Evolutionary conservation across 768 basidiomycete species (phyloP), one percentile per base, ranked within the genome.

Genomic region (Lyophyllum decastes): DNA sequence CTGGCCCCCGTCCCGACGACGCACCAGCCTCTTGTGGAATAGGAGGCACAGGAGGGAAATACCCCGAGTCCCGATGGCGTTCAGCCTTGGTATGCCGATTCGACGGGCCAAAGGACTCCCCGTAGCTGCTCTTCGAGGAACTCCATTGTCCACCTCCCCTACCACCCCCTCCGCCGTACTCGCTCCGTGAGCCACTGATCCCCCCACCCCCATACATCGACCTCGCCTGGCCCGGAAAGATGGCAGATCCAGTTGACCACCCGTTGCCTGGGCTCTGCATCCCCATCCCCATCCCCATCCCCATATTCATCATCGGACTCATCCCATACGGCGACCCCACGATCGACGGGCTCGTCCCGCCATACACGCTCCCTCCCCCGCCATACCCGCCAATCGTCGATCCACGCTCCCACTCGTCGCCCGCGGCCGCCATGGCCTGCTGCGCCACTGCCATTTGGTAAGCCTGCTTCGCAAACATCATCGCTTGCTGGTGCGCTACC

Each of bases 361-460:
- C 80, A 64, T 80, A 82, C 48, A 80, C 78, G 60, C 80, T 81
- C 35, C 78, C 52, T 27, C 52, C 43, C 1, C 52, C 44, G 30
- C 73, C 74, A 33, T 73, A 76, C 17, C 83, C 82, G 16, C 75
- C 76, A 26, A 80, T 61, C 35, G 76, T 82, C 52, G 90, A 92
- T 7, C 84, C 82, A 33, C 92, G 86, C 68, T 95, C 93, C 93
- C 93, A 95, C 68, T 94, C 92, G 30, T 94, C 93, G 19, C 82
- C 91, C n/a, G 93, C 93, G 8, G 87, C 85, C 8, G 86, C 88
- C 82, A 94, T 88, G 4, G 93, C 93, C 62, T 94, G 93, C 70
- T 93, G 93, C 5, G 93, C 93, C 43, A 95, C 89, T 2, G 93
- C 89, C 78, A 90, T 85, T 71, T 94, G 93, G 67, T 92, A 95